phyloP scores from a whole-genome alignment of 208 protist genomes.

The Acanthamoeba healyi region DNA sequence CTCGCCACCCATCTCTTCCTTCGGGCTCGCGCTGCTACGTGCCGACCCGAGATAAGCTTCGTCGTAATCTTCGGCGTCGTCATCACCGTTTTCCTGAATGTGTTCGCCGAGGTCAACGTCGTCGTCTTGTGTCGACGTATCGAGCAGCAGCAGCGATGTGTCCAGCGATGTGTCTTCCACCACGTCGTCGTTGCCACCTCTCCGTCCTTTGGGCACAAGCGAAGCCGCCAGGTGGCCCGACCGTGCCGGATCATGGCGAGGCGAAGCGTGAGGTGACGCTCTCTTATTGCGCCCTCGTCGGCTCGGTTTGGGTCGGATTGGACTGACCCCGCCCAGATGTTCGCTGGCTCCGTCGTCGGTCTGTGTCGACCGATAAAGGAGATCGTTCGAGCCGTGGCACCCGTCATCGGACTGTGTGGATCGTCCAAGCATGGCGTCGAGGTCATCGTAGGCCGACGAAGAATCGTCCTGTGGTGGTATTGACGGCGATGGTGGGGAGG shows the following conservation, averaged over 20 bases:
- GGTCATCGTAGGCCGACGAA: not conserved
- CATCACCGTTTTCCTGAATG: not conserved
- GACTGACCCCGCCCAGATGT: not conserved
- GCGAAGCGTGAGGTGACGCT: not conserved
- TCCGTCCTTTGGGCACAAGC: not conserved
- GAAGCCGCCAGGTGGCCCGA: too few relatives aligned
- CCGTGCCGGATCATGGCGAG: too few relatives aligned
- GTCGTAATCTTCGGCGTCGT: not conserved
- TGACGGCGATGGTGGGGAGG: not conserved
- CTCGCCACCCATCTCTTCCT: not conserved
- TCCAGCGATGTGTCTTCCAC: not conserved
- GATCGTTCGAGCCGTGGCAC: not conserved
- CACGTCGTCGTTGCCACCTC: not conserved
- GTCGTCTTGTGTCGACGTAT: constrained; percentile 19
- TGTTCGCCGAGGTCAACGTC: not conserved
- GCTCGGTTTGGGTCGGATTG: not conserved
- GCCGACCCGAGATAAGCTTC: not conserved
- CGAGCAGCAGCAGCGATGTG: not conserved
- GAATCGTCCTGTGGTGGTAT: not conserved
- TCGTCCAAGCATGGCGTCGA: not conserved
- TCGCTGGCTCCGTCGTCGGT: not conserved
- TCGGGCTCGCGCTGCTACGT: not conserved
- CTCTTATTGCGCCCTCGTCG: not conserved
- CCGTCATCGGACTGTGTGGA: not conserved
- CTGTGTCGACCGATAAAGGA: not conserved